A percentile compares a stretch with the other conserved stretches of the same genome.
These are phyloP conservation scores for Otatea glauca DNA, from an alignment of 176 grass and related monocot genomes.

Conservation along the genomic window DNA sequence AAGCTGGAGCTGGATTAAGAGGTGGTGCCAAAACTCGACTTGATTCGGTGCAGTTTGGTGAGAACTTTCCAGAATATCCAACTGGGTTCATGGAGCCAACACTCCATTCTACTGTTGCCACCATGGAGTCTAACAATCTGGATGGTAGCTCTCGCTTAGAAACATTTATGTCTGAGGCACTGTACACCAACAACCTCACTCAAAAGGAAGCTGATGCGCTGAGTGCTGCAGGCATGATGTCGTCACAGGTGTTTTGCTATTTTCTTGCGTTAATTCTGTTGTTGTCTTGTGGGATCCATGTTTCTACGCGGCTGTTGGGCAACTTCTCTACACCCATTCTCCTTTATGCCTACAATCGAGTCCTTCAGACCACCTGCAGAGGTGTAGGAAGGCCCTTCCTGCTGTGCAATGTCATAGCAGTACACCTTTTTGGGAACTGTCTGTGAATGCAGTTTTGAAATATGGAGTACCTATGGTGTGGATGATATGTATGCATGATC, in stretches of 20 bases:
- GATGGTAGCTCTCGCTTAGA: constrained; percentile 54
- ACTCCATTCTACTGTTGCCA: constrained; percentile 61
- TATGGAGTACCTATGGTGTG: neutral
- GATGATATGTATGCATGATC: neutral
- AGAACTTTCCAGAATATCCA: constrained; percentile 52
- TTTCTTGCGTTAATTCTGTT: constrained; percentile 2
- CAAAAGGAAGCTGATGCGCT: constrained; percentile 56
- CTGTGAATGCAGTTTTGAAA: constrained; percentile 14
- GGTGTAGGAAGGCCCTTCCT: constrained; percentile 33
- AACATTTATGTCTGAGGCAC: constrained; percentile 59
- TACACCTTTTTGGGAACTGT: neutral
- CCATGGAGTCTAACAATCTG: constrained; percentile 49
- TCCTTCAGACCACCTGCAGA: constrained; percentile 16
- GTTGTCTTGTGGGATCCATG: neutral
- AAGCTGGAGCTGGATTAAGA: constrained; percentile 55
- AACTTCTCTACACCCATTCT: neutral
- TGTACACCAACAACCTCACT: constrained; percentile 65
- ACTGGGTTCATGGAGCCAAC: constrained; percentile 45
- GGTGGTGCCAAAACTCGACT: constrained; percentile 47
- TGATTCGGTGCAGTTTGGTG: constrained; percentile 64
- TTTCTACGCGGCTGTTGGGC: neutral
- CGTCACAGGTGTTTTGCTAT: constrained; percentile 65
- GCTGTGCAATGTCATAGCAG: neutral
- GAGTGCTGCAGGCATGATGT: constrained; percentile 50
- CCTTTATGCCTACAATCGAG: neutral